phyloP scores from a whole-genome alignment of 1,139 yeast species.

The Yamadazyma atmosphaerica region DNA sequence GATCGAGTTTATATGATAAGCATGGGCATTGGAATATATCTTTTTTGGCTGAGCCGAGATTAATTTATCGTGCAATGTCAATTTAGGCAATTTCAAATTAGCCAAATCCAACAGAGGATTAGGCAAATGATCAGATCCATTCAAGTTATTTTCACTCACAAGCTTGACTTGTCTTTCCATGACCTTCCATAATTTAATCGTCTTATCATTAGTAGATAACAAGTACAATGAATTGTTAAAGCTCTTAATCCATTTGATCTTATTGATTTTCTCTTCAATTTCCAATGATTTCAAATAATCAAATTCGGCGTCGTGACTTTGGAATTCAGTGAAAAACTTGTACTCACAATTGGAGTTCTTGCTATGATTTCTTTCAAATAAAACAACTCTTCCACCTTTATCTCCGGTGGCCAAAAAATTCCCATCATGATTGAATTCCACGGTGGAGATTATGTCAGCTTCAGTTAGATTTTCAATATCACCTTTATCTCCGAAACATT shows the following conservation, averaged over 20 bases:
- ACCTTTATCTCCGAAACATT: conserved; percentile 97
- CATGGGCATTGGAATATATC: conserved; percentile 94
- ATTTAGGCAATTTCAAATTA: conserved; percentile 75
- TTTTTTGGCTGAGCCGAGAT: conserved; percentile 94
- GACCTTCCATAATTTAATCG: conserved; percentile 95
- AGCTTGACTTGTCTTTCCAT: conserved; percentile 89
- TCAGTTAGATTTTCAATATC: conserved; percentile 95
- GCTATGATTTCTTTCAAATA: conserved; percentile 84
- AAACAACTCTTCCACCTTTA: conserved; percentile 95
- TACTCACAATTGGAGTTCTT: conserved; percentile 80
- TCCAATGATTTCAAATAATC: conserved; percentile 94
- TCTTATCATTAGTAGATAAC: conserved; percentile 92
- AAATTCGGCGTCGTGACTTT: conserved; percentile 97
- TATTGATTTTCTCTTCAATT: conserved; percentile 97
- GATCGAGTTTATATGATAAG: conserved; percentile 95
- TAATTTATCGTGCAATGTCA: conserved; percentile 89
- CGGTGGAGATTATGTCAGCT: conserved; percentile 96
- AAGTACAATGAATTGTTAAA: conserved; percentile 86
- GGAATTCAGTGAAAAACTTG: conserved; percentile 94
- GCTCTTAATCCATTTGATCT: conserved; percentile 93
- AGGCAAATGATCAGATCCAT: conserved; percentile 37
- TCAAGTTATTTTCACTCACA: conserved; percentile 86
- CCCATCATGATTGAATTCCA: conserved; percentile 94
- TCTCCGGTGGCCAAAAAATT: conserved; percentile 97
- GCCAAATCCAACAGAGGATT: conserved; percentile 19